These are phyloP conservation scores for Aspergillus unguis DNA, from an alignment of 2,329 filamentous ascomycete species.

Conservation along the genomic window DNA sequence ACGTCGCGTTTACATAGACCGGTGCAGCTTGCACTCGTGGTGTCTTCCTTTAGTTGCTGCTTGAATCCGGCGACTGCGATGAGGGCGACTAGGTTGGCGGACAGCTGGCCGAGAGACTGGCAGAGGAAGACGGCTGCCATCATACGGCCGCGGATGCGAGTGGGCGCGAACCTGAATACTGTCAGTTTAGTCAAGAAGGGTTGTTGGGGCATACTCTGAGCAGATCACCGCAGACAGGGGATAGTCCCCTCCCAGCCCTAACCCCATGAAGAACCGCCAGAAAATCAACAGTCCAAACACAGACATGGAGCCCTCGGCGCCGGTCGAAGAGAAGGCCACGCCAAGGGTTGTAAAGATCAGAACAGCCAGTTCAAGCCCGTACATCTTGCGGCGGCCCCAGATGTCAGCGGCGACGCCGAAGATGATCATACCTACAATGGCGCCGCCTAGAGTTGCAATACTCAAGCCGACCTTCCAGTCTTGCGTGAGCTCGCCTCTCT, in stretches of 20 bases:
- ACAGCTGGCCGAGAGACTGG: slow-evolving; percentile 77
- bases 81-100: slow-evolving; percentile 69
- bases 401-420: slow-evolving; percentile 38
- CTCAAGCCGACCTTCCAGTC: slow-evolving; percentile 15
- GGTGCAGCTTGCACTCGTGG: slow-evolving; percentile 46
- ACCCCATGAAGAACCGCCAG: slow-evolving; percentile 44
- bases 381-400: slow-evolving; percentile 45
- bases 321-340: slow-evolving; percentile 39
- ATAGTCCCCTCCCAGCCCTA: slow-evolving; percentile 63
- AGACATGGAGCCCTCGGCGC: slow-evolving; percentile 35
- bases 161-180: slow-evolving; percentile 38
- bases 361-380: slow-evolving; percentile 46
- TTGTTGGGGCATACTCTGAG: slow-evolving; percentile 43
- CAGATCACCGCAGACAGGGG: slow-evolving; percentile 64
- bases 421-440: slow-evolving; percentile 28
- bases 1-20: slow-evolving; percentile 50
- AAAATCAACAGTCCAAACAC: slow-evolving; percentile 39
- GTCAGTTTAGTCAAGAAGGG: not conserved
- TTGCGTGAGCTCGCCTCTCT: not conserved
- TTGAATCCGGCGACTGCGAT: slow-evolving; percentile 67
- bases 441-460: slow-evolving; percentile 24
- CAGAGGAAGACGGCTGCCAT: slow-evolving; percentile 81
- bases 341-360: slow-evolving; percentile 43
- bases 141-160: slow-evolving; percentile 64
- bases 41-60: slow-evolving; percentile 22